phyloP scores from a whole-genome alignment of 1,284 basidiomycete genomes.

The Cutaneotrichosporon dermatis region DNA sequence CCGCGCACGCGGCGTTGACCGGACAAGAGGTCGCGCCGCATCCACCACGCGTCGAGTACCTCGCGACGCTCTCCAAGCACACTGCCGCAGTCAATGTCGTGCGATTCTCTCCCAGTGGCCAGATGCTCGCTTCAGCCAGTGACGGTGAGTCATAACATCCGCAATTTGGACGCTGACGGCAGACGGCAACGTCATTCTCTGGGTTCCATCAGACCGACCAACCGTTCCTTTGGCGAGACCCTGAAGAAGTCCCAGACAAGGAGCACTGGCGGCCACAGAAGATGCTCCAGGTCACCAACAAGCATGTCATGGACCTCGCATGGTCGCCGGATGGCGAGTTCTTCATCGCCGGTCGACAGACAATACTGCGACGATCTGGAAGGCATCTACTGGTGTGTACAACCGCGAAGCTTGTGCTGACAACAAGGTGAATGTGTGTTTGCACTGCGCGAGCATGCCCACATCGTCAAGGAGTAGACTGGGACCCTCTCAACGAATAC shows the following conservation, averaged over 20 bases:
- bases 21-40: slow-evolving; percentile 53
- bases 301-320: slow-evolving; percentile 95
- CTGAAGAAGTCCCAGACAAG: slow-evolving; percentile 80
- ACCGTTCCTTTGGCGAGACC: slow-evolving; percentile 74
- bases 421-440: slow-evolving; percentile 43
- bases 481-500: slow-evolving; percentile 92
- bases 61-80: slow-evolving; percentile 88
- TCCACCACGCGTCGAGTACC: slow-evolving; percentile 89
- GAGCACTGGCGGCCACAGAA: slow-evolving; percentile 92
- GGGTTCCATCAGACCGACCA: slow-evolving; percentile 76
- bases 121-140: slow-evolving; percentile 85
- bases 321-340: slow-evolving; percentile 96
- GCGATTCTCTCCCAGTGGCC: slow-evolving; percentile 92
- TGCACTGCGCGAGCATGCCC: slow-evolving; percentile 65
- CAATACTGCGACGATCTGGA: slow-evolving; percentile 65
- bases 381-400: slow-evolving; percentile 41
- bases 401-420: slow-evolving; percentile 12
- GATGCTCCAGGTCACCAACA: slow-evolving; percentile 75
- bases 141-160: slow-evolving; percentile 65
- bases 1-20: slow-evolving; percentile 57
- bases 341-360: slow-evolving; percentile 90
- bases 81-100: slow-evolving; percentile 95
- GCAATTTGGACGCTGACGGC: slow-evolving; percentile 6
- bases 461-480: slow-evolving; percentile 96
- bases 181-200: slow-evolving; percentile 97